A percentile compares a stretch with the other conserved stretches of the same genome.
These are phyloP conservation scores for Pharnaceum exiguum DNA, from an alignment of 148 eudicot genomes.

Conservation along the genomic window DNA sequence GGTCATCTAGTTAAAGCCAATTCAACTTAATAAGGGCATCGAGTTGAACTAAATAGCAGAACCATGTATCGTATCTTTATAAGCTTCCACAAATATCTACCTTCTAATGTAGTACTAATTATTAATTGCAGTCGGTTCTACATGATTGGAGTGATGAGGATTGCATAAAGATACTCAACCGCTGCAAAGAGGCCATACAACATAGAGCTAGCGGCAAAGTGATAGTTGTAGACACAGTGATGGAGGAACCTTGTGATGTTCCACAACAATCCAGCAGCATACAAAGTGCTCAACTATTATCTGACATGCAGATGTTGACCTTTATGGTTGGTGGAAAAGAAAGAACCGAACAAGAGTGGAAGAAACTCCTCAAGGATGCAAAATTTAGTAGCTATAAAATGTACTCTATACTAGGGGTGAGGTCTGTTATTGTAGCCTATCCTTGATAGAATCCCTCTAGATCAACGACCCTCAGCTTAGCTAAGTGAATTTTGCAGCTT, in stretches of 20 bases:
- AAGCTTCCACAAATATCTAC: neutral
- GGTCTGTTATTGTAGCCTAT: conserved; percentile 5
- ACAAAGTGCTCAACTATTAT: neutral
- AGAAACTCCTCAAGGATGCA: conserved; percentile 1
- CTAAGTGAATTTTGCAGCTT: no score
- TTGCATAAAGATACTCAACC: conserved; percentile 14
- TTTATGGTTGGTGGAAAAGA: conserved; percentile 3
- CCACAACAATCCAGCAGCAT: no score
- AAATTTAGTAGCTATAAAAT: conserved; percentile 6
- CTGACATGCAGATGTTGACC: conserved; percentile 7
- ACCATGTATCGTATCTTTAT: no score
- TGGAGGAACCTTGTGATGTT: neutral
- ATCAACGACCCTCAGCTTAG: no score
- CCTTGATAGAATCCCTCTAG: no score
- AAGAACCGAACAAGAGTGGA: conserved; percentile 24
- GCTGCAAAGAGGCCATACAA: conserved; percentile 20
- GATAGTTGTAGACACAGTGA: conserved; percentile 12
- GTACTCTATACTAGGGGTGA: neutral
- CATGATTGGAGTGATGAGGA: conserved; percentile 24
- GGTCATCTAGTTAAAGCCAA: no score
- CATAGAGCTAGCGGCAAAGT: conserved; percentile 14
- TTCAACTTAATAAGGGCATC: no score
- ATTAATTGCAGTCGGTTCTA: conserved; percentile 9
- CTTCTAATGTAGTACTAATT: neutral
- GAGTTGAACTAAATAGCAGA: no score